A percentile compares a stretch with the other conserved stretches of the same genome.
These are phyloP conservation scores for Ophiostoma himal-ulmi DNA, from an alignment of 2,329 filamentous ascomycete genomes.

Conservation along the genomic window DNA sequence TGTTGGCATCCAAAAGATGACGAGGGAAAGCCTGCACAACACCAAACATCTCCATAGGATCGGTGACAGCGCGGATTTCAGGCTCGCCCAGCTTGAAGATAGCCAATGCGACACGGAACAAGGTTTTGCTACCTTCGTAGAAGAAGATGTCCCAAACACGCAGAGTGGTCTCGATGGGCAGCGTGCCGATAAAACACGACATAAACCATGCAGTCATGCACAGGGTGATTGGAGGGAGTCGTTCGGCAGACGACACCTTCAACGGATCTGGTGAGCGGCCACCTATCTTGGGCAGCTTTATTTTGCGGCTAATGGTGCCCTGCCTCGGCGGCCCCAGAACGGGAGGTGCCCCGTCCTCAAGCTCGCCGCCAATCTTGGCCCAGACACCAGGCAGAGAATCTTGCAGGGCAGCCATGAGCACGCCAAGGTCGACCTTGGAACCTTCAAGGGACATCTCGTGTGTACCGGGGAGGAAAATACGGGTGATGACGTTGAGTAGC, in stretches of 20 bases:
- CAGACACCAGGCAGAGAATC: constrained; percentile 79
- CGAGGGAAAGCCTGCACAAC: constrained; percentile 84
- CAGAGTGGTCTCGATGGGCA: constrained; percentile 85
- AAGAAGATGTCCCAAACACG: constrained; percentile 95
- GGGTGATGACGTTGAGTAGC: constrained; percentile 87
- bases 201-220: constrained; percentile 97
- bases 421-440: constrained; percentile 88
- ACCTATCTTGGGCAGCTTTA: constrained; percentile 37
- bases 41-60: constrained; percentile 94
- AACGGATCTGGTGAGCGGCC: constrained; percentile 38
- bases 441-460: constrained; percentile 87
- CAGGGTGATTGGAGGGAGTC: constrained; percentile 81
- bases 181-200: constrained; percentile 88
- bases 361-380: constrained; percentile 70
- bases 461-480: constrained; percentile 80
- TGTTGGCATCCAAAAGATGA: constrained; percentile 73
- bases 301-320: constrained; percentile 34
- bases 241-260: constrained; percentile 30
- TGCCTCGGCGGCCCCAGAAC: constrained; percentile 23
- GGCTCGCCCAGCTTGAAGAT: constrained; percentile 84
- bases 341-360: constrained; percentile 34
- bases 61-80: constrained; percentile 71
- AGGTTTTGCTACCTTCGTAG: constrained; percentile 87
- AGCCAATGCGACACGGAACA: constrained; percentile 84
- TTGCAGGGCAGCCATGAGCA: constrained; percentile 80